Percentiles rank a stretch among this genome's conserved stretches.
Conservation (phyloP, 106 monocot genomes). For the Acorus gramineus region DNA sequence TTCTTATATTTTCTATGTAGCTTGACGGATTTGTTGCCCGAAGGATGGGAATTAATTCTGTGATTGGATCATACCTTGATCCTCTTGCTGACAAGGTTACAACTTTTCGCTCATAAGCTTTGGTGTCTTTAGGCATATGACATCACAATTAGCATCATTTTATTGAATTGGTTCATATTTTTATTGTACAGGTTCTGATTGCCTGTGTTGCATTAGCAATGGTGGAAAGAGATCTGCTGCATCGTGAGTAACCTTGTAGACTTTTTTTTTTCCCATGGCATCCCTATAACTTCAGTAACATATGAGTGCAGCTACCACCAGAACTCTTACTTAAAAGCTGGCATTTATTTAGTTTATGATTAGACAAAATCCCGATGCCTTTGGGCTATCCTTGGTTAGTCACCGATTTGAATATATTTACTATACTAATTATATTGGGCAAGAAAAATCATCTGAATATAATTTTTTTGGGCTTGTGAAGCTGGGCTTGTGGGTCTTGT, state of each 20-base stretch:
- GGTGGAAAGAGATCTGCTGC: constrained; percentile 77
- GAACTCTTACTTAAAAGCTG: too few species aligned
- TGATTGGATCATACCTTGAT: constrained; percentile 95
- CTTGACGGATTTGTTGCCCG: constrained; percentile 88
- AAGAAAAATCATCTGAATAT: constrained; percentile 5
- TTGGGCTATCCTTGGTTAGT: neutral
- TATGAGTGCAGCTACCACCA: too few species aligned
- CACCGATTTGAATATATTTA: neutral
- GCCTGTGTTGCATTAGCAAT: constrained; percentile 83
- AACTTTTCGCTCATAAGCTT: neutral
- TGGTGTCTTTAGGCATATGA: too few species aligned
- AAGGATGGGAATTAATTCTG: constrained; percentile 90
- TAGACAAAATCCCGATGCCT: too few species aligned
- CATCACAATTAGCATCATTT: neutral
- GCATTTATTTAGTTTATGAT: too few species aligned
- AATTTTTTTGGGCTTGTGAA: constrained; percentile 20
- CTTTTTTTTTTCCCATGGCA: neutral
- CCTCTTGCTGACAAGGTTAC: constrained; percentile 95
- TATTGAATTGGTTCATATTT: neutral
- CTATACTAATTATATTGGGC: too few species aligned
- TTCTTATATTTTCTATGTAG: constrained; percentile 17
- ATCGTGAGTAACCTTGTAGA: constrained; percentile 38
- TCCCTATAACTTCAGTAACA: neutral
- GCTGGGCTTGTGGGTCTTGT: constrained; percentile 72
- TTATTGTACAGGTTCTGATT: constrained; percentile 70